Evolutionary conservation across 306 rosid genomes (phyloP).

Genomic region (Cajanus cajan): DNA sequence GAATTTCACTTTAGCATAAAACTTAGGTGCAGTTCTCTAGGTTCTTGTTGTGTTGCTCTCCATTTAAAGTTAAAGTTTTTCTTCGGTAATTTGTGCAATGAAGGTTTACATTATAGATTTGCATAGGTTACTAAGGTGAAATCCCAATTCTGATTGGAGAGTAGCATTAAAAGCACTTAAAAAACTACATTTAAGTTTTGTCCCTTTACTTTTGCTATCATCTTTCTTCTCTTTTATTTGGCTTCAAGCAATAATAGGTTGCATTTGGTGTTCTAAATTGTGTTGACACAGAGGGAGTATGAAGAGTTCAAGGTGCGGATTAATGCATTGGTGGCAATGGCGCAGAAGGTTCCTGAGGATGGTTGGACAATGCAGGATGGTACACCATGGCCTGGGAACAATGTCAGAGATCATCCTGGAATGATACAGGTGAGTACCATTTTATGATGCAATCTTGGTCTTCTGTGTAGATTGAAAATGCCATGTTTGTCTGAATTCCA

Average conservation of each 20-base stretch:
- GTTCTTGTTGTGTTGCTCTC: not conserved
- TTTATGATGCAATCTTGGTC: not conserved
- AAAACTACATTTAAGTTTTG: not conserved
- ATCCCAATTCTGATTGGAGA: not conserved
- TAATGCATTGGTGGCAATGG: slow-evolving; percentile 75
- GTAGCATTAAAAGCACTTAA: not conserved
- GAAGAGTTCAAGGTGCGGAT: slow-evolving; percentile 91
- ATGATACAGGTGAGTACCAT: slow-evolving; percentile 75
- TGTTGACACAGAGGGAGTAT: slow-evolving; percentile 67
- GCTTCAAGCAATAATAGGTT: slow-evolving; percentile 10
- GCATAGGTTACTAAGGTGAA: not conserved
- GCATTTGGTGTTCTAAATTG: slow-evolving; percentile 22
- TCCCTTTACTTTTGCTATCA: not conserved
- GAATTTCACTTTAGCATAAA: not conserved
- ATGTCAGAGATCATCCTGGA: slow-evolving; percentile 92
- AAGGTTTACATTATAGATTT: not conserved
- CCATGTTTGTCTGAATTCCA: not conserved
- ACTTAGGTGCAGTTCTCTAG: not conserved
- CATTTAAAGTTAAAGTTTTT: not conserved
- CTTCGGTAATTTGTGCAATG: not conserved
- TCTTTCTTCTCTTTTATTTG: slow-evolving; percentile 1
- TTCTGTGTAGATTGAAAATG: not conserved
- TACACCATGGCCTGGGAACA: slow-evolving; percentile 97
- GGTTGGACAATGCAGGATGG: slow-evolving; percentile 99
- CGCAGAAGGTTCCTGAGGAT: slow-evolving; percentile 92